Conservation (phyloP, 2,329 filamentous ascomycete species). For the Fusarium bulbicola region DNA sequence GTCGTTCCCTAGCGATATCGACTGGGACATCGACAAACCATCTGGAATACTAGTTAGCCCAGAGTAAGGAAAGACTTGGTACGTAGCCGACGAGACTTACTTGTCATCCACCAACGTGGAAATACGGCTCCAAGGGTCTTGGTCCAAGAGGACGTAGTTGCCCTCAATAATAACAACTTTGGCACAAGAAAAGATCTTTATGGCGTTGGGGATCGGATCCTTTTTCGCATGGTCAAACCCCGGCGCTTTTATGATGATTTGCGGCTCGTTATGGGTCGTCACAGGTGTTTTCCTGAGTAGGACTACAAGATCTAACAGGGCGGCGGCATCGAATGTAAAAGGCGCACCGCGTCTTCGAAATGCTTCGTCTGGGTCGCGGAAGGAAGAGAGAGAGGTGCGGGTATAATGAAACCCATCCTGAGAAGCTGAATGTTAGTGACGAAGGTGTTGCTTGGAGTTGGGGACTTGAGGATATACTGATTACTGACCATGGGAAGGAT, state of each 20-base stretch:
- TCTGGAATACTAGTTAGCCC: background rate
- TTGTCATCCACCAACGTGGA: background rate
- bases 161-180: background rate
- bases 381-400: background rate
- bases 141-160: background rate
- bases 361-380: background rate
- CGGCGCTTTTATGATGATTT: background rate
- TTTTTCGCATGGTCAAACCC: background rate
- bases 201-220: background rate
- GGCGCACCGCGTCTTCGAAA: background rate
- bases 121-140: background rate
- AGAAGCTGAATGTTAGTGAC: background rate
- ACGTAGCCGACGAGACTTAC: background rate
- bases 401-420: background rate
- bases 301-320: background rate
- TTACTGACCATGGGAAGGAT: background rate
- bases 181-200: background rate
- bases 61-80: fast-evolving
- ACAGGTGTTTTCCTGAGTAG: background rate
- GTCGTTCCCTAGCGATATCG: background rate
- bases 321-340: background rate
- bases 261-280: background rate
- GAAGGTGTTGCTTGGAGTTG: background rate
- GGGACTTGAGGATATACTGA: background rate
- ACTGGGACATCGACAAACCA: background rate